Evolutionary conservation across 495 filamentous ascomycete genomes (phyloP), one percentile per base, ranked within the genome.

Genomic region (Lophiostoma macrostomum): DNA sequence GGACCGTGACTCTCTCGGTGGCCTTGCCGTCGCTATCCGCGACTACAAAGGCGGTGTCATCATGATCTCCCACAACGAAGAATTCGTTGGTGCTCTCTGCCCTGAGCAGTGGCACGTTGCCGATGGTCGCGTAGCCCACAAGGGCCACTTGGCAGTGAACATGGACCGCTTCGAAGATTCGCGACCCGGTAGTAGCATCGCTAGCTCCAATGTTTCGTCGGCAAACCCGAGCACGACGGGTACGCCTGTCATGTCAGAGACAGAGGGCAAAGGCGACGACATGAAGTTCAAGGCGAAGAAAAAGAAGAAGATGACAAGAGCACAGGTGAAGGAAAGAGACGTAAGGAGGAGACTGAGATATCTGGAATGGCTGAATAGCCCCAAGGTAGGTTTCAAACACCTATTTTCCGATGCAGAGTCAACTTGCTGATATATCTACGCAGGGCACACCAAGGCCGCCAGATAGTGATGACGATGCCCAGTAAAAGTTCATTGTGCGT

Each of bases 1-100:
- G 73, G 93, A 98, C 61, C 89, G 93, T 61, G 94, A 98, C 73
- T 94, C 90, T 0, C 84, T 98, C 7, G 93, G 93, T 61, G 93
- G 91, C 67, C 76, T 98, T 48, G 91, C 93, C 16, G 91, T 95
- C 28, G 93, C 93, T 50, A 96, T 98, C 66, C 87, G 90, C 57
- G 93, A 98, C 66, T 98, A 90, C 81, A 91, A 88, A 71, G 93
- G 93, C 53, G 93, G 93, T 67, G 94, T 97, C 2, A 88, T 97
- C 55, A 95, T 98, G 86, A 98, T 98, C 67, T 96, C 91, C 60
- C 93, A 98, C 76, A 96, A 97, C 81, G 87, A 96, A 64, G 94
- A 98, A 69, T 98, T 98, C 65, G 91, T 97, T 37, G 88, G 90
- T 54, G 91, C 91, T 3, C 83, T 98, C 10, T 90, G 91, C 67